Evolutionary conservation across 805 yeast species (phyloP).

Genomic region (Tetrapisispora fleetii): DNA sequence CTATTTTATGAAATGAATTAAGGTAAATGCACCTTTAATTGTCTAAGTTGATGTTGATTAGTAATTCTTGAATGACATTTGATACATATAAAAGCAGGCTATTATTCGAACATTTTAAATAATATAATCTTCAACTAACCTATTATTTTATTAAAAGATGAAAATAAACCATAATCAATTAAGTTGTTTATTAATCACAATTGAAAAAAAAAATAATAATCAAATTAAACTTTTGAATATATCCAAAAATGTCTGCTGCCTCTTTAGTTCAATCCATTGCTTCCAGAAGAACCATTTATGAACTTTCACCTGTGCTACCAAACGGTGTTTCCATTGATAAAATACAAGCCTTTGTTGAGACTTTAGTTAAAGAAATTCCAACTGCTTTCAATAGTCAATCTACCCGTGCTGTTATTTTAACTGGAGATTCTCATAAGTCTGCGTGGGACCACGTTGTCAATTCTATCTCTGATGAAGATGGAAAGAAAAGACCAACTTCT

Average conservation of each 20-base stretch:
- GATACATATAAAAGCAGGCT: too few relatives aligned
- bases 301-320: conserved; percentile 37
- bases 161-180: too few relatives aligned
- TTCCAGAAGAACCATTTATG: conserved; percentile 40
- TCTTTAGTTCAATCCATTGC: conserved; percentile 27
- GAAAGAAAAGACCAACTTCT: conserved; percentile 35
- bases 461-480: conserved; percentile 24
- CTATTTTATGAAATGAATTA: too few relatives aligned
- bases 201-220: neutral
- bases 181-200: neutral
- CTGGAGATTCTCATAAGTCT: conserved; percentile 36
- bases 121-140: too few relatives aligned
- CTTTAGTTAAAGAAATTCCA: conserved; percentile 39
- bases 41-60: too few relatives aligned
- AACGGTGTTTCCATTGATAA: conserved; percentile 32
- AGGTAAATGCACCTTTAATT: too few relatives aligned
- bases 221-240: too few relatives aligned
- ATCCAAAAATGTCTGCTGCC: conserved; percentile 2
- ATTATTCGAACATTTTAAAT: too few relatives aligned
- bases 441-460: conserved; percentile 38
- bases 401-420: conserved; percentile 38
- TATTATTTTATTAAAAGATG: too few relatives aligned
- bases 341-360: conserved; percentile 34
- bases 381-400: conserved; percentile 44
- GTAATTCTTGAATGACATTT: too few relatives aligned